Evolutionary conservation across 768 basidiomycete genomes (phyloP), one percentile per base, ranked within the genome.

Genomic region (Wakefieldia striispora): DNA sequence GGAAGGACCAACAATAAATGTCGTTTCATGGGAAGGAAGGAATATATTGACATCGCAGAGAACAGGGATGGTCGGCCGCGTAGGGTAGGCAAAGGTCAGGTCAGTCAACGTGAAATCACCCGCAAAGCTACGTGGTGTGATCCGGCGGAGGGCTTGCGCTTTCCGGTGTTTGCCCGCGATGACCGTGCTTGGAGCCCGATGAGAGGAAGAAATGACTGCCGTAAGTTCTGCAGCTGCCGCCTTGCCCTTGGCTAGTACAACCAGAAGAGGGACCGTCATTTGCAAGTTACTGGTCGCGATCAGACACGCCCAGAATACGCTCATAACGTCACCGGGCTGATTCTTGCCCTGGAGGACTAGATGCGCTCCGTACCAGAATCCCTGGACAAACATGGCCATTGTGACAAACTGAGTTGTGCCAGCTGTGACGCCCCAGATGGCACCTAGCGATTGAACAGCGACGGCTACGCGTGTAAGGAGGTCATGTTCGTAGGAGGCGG

Each of bases 301-400:
- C 19, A 97, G 74, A 65, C 91, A 94, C 0, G 95, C 94, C 95
- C 95, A 98, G 67, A 98, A 99, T 44, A 95, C 91, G n/a, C 88
- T 84, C 86, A 94, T 95, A 54, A 97, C 88, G 31, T 86, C 80
- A 1, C 92, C 92, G 0, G 88, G 72, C 4, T 71, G 70, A 45
- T 82, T 76, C 53, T 75, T 81, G 14, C 87, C 88, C 12, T 84
- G 76, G n/a, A 82, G 70, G n/a, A 99, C 92, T 44, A 97, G 78
- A 62, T 88, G 85, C 3, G 87, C 79, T 12, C 95, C 95, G 61
- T 86, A 98, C 94, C 95, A 97, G 70, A 98, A 98, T 0, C 86
- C 94, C 61, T 93, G 87, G 8, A 98, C 92, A 69, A 98, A 99
- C 84, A 97, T 95, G 23, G 80, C 80, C 77, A 94, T 85, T 60